A percentile compares a stretch with the other conserved stretches of the same genome.
phyloP scores from a whole-genome alignment of 1,139 yeast genomes.

The Hemisphaericaspora xylanilytica region DNA sequence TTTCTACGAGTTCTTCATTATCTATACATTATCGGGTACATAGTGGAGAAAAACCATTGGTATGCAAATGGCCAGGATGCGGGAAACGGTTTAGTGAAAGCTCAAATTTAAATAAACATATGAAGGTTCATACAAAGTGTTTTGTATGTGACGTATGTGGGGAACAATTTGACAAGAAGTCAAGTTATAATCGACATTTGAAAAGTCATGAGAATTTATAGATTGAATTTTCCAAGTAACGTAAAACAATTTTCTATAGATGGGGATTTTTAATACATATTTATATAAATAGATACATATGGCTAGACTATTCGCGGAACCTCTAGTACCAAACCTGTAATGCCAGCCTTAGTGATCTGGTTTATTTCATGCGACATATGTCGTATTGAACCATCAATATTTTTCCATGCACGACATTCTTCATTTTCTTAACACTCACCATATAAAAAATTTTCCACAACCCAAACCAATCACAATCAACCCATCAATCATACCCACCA shows the following conservation, averaged over 20 bases:
- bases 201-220: constrained; percentile 19
- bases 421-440: too few relatives aligned
- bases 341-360: too few relatives aligned
- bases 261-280: background rate
- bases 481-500: too few relatives aligned
- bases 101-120: constrained; percentile 83
- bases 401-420: too few relatives aligned
- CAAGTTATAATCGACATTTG: constrained; percentile 41
- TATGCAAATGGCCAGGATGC: constrained; percentile 78
- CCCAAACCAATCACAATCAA: too few relatives aligned
- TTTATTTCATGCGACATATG: background rate
- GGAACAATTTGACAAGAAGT: constrained; percentile 47
- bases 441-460: constrained; percentile 4
- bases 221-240: too few relatives aligned
- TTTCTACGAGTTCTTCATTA: constrained; percentile 54
- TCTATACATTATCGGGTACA: constrained; percentile 56
- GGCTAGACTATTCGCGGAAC: too few relatives aligned
- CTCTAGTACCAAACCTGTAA: too few relatives aligned
- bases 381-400: too few relatives aligned
- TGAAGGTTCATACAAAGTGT: constrained; percentile 60
- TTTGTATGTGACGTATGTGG: constrained; percentile 53
- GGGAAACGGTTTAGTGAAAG: constrained; percentile 84
- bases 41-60: constrained; percentile 71
- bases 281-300: too few relatives aligned
- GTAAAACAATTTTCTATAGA: background rate